Base-by-base conservation (phyloP, 768 basidiomycete species). In the Mycena metata region DNA sequence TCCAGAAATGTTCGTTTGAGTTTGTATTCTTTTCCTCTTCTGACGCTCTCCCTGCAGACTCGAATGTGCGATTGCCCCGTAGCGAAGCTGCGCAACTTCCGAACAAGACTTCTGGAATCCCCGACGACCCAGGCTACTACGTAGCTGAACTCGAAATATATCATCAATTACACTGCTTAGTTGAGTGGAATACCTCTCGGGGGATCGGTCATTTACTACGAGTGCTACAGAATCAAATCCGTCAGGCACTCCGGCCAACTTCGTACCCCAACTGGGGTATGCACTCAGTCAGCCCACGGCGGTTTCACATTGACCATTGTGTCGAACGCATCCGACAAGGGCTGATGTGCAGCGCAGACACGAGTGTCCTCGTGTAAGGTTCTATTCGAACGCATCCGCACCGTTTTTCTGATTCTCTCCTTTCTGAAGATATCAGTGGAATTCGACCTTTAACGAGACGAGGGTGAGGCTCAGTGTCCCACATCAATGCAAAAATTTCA, bases 301-400 rank as follows among this genome's bases (percentile, higher is more conserved):
- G 24, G 30, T 6, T 24, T 5, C 60, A 61, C 21, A n/a, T 61
- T 11, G 51, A 39, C 41, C 60, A 61, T 39, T 61, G 60, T 39
- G 50, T 61, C 50, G 61, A 63, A 13, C 52, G 61, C 50, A 43
- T 62, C 4, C 61, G 61, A 10, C 49, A 60, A 19, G 65, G 58
- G 7, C 24, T 72, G 24, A 72, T 66, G 67, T 72, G 71, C 17
- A 16, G 36, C 13, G 19, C 46, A 2, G 71, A 72, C 46, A 69
- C 55, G 17, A 67, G 69, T n/a, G 69, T 70, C 16, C 47, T 67
- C 23, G 69, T 70, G 24, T 63, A 19, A 17, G 68, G 49, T 35
- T 45, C 42, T 60, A 36, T 60, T 39, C 11, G 51, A 42, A 60
- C 23, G 59, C 46, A 39, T 36, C 15, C 45, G 26, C 16, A 17